Conservation (phyloP, 148 eudicot species). For the Persicaria tinctoria region DNA sequence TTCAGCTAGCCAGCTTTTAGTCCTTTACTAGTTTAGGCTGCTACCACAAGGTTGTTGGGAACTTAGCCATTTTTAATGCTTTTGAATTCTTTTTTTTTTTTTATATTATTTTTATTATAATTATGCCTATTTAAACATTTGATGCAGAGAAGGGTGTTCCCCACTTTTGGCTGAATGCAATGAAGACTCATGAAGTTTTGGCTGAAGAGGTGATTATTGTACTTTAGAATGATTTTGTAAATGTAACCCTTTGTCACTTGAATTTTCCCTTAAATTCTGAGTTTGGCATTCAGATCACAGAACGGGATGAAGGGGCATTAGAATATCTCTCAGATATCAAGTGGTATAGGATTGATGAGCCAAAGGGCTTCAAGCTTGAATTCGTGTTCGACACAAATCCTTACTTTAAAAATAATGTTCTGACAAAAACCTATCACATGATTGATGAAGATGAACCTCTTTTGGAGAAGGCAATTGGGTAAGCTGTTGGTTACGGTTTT, state of each 20-base stretch:
- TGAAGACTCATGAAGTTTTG: conserved; percentile 50
- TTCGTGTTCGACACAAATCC: conserved; percentile 76
- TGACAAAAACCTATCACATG: conserved; percentile 67
- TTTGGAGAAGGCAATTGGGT: conserved; percentile 91
- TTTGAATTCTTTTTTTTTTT: neutral
- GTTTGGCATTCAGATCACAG: conserved; percentile 51
- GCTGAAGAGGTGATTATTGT: conserved; percentile 41
- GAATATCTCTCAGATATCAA: conserved; percentile 75
- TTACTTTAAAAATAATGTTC: conserved; percentile 55
- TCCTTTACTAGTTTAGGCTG: too few species aligned
- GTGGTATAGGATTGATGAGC: conserved; percentile 51
- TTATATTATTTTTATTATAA: neutral
- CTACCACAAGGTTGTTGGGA: neutral
- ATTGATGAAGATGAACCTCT: conserved; percentile 88
- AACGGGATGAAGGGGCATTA: conserved; percentile 86
- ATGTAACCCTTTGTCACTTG: neutral
- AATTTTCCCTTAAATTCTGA: neutral
- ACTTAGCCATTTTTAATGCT: neutral
- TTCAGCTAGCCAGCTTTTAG: too few species aligned
- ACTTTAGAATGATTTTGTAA: neutral
- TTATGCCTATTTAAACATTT: neutral
- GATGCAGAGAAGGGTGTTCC: conserved; percentile 63
- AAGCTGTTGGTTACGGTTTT: conserved; percentile 16
- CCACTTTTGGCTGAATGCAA: conserved; percentile 53
- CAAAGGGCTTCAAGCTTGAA: conserved; percentile 88